These are phyloP conservation scores for Knoxia roxburghii DNA, from an alignment of 257 asterid species.

Conservation along the genomic window DNA sequence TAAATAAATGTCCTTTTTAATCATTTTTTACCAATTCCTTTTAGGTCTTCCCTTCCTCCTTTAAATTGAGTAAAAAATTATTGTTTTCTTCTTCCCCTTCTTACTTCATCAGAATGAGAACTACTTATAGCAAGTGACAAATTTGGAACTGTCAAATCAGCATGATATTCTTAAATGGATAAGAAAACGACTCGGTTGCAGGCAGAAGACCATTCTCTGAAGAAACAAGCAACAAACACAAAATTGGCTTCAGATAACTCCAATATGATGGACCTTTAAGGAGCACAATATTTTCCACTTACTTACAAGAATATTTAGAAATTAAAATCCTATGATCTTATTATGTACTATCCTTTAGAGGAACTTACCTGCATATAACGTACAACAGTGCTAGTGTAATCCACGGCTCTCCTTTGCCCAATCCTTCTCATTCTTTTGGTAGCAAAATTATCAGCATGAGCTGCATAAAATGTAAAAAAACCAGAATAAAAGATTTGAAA, in stretches of 20 bases:
- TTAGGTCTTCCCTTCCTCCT: no score
- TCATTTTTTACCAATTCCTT: no score
- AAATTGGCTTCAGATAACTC: not conserved
- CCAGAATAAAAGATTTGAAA: conserved; percentile 22
- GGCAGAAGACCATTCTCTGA: no score
- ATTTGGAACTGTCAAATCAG: no score
- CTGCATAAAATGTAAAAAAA: conserved; percentile 38
- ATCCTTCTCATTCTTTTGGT: conserved; percentile 87
- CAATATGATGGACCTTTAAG: not conserved
- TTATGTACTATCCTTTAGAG: not conserved
- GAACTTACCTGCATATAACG: conserved; percentile 86
- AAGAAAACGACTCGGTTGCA: no score
- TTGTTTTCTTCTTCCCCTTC: no score
- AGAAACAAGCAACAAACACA: not conserved
- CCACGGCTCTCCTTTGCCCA: conserved; percentile 98
- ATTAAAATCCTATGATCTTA: not conserved
- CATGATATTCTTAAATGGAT: no score
- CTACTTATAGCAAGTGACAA: no score
- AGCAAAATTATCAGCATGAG: conserved; percentile 75
- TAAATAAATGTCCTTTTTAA: no score
- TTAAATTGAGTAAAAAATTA: no score
- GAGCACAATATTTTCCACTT: no score
- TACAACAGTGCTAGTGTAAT: conserved; percentile 96
- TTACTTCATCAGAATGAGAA: no score
- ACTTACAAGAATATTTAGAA: not conserved